Evolutionary conservation across 225 moss, liverwort and hornwort genomes (phyloP).

Genomic region (Climacium dendroides): DNA sequence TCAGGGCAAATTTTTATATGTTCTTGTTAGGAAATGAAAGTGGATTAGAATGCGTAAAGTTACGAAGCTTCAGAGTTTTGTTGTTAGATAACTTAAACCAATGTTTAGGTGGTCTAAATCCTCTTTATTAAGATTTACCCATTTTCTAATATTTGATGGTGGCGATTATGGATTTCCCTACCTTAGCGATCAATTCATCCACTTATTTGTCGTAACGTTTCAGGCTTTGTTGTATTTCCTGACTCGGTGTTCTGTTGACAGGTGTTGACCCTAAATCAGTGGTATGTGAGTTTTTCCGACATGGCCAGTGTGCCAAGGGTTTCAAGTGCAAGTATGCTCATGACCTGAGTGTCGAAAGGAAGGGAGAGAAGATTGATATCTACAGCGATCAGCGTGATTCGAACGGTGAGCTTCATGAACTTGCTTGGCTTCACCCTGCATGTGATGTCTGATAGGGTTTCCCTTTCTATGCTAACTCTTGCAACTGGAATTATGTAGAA

Average conservation of each 20-base stretch:
- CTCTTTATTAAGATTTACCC: not conserved
- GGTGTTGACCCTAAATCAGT: conserved; percentile 97
- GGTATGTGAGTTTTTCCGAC: conserved; percentile 92
- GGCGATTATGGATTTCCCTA: not conserved
- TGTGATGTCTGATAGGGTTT: not conserved
- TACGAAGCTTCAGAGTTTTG: not conserved
- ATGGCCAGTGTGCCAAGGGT: conserved; percentile 89
- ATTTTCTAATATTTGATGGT: not conserved
- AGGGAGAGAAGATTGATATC: conserved; percentile 98
- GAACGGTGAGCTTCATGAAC: conserved; percentile 6
- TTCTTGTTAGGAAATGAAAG: not conserved
- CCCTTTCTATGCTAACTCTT: not conserved
- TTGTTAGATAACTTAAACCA: too few species aligned
- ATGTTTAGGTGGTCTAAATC: not conserved
- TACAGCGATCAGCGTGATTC: conserved; percentile 92
- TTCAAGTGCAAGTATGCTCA: conserved; percentile 97
- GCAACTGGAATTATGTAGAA: not conserved
- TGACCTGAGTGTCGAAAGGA: conserved; percentile 88
- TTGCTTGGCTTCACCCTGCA: not conserved
- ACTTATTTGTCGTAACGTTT: not conserved
- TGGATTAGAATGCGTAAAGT: not conserved
- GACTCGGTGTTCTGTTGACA: conserved; percentile 2
- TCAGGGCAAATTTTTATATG: not conserved
- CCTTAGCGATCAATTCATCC: not conserved
- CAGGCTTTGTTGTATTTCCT: not conserved